phyloP scores from a whole-genome alignment of 1,139 yeast species.

The Eremothecium coryli region DNA sequence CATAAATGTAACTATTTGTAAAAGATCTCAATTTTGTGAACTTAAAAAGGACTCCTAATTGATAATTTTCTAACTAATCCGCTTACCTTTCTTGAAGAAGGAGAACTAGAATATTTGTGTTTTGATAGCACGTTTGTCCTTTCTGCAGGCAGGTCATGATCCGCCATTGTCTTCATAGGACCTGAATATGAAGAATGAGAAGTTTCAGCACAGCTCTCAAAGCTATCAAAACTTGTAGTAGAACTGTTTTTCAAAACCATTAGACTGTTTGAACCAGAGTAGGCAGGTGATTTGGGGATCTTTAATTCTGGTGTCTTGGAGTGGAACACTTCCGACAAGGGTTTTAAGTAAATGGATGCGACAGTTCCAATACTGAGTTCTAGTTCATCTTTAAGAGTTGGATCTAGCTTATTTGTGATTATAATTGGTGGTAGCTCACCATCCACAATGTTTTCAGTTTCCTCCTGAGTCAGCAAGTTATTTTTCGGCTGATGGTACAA shows the following conservation, averaged over 20 bases:
- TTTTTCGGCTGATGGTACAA: conserved; percentile 25
- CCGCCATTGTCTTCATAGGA: conserved; percentile 28
- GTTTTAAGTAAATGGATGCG: conserved; percentile 77
- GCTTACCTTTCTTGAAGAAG: conserved; percentile 19
- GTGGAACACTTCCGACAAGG: conserved; percentile 70
- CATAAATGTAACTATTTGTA: neutral
- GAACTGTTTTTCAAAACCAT: too few species aligned
- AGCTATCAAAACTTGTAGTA: too few species aligned
- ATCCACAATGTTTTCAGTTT: conserved; percentile 44
- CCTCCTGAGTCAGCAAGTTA: conserved; percentile 15
- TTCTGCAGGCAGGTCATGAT: conserved; percentile 33
- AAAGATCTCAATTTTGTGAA: too few species aligned
- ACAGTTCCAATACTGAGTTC: conserved; percentile 75
- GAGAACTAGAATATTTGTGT: conserved; percentile 25
- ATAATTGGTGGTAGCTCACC: conserved; percentile 56
- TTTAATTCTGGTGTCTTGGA: too few species aligned
- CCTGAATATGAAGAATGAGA: conserved; percentile 5
- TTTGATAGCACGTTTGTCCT: conserved; percentile 30
- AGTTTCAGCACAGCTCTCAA: too few species aligned
- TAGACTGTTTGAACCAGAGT: too few species aligned
- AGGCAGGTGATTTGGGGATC: too few species aligned
- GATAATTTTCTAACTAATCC: conserved; percentile 30
- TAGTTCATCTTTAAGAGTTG: conserved; percentile 63
- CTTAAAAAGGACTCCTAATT: conserved; percentile 17
- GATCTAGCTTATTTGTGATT: conserved; percentile 65